Percentiles rank a stretch among this genome's conserved stretches.
These are phyloP conservation scores for Cystofilobasidium capitatum DNA, from an alignment of 768 basidiomycete species.

Conservation along the genomic window DNA sequence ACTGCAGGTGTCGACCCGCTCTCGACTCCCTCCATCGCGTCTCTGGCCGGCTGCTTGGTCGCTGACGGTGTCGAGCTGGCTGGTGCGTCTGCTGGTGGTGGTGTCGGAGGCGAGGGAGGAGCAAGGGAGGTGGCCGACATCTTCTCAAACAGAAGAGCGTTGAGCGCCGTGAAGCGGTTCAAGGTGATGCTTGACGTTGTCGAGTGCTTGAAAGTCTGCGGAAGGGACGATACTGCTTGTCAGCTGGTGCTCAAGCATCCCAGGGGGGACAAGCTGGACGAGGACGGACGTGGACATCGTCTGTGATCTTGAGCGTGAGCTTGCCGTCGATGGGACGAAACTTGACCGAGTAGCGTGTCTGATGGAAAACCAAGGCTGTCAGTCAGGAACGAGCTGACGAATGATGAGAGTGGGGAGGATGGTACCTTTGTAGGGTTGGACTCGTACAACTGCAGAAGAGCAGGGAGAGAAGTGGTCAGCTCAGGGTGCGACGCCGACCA, in stretches of 20 bases:
- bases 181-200: conserved; percentile 88
- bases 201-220: conserved; percentile 89
- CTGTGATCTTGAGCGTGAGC: conserved; percentile 86
- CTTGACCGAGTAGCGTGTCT: conserved; percentile 88
- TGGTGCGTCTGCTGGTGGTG: neutral
- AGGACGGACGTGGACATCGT: conserved; percentile 61
- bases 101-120: neutral
- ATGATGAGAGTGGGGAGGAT: neutral
- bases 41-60: neutral
- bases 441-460: conserved; percentile 51
- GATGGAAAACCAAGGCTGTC: neutral
- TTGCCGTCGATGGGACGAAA: conserved; percentile 78
- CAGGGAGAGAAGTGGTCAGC: conserved; percentile 1
- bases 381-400: neutral
- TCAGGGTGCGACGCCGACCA: neutral
- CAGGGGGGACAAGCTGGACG: neutral
- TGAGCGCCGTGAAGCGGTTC: conserved; percentile 89
- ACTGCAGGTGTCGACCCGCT: neutral
- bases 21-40: neutral
- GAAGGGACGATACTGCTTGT: too few species aligned
- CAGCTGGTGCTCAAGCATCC: too few species aligned
- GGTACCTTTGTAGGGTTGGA: conserved; percentile 33
- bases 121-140: conserved; percentile 8
- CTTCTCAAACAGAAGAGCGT: conserved; percentile 36
- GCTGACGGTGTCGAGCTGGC: neutral